phyloP scores from a whole-genome alignment of 192 early-diverging fungal genomes.

The Entomortierella parvispora region DNA sequence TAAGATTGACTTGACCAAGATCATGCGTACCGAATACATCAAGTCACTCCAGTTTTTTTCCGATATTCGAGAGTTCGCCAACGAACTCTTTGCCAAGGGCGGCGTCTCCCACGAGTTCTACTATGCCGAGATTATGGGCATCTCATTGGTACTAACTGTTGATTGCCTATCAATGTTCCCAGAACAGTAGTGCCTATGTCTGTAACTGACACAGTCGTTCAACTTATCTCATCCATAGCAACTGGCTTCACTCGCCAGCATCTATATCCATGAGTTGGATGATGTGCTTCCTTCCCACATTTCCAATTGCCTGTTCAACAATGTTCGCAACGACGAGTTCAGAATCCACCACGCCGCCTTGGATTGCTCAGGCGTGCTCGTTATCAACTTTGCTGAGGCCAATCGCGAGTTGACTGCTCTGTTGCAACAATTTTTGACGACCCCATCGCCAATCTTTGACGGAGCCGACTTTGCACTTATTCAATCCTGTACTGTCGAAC shows the following conservation, averaged over 20 bases:
- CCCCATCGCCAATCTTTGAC: slow-evolving; percentile 65
- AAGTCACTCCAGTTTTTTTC: slow-evolving; percentile 64
- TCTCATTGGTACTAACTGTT: slow-evolving; percentile 57
- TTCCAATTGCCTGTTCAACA: slow-evolving; percentile 56
- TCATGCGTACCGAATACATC: slow-evolving; percentile 59
- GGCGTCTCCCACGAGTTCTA: slow-evolving; percentile 58
- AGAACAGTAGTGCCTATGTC: slow-evolving; percentile 25
- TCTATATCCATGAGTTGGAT: slow-evolving; percentile 63
- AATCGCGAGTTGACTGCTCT: slow-evolving; percentile 50
- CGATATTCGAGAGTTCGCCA: slow-evolving; percentile 58
- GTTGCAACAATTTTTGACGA: slow-evolving; percentile 60
- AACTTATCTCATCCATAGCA: slow-evolving; percentile 39
- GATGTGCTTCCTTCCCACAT: slow-evolving; percentile 57
- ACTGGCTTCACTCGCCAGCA: slow-evolving; percentile 56
- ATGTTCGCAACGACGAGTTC: slow-evolving; percentile 45
- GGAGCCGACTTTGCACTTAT: slow-evolving; percentile 39
- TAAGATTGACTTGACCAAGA: slow-evolving; percentile 48
- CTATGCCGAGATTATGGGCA: slow-evolving; percentile 65
- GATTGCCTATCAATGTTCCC: too few species aligned
- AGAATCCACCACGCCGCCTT: slow-evolving; percentile 44
- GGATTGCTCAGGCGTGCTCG: slow-evolving; percentile 34
- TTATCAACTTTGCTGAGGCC: slow-evolving; percentile 41
- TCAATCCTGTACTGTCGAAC: slow-evolving; percentile 56
- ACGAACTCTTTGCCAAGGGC: slow-evolving; percentile 53
- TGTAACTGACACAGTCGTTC: slow-evolving; percentile 39